These are phyloP conservation scores for Purpureocillium lavendulum DNA, from an alignment of 2,329 filamentous ascomycete species.

Conservation along the genomic window DNA sequence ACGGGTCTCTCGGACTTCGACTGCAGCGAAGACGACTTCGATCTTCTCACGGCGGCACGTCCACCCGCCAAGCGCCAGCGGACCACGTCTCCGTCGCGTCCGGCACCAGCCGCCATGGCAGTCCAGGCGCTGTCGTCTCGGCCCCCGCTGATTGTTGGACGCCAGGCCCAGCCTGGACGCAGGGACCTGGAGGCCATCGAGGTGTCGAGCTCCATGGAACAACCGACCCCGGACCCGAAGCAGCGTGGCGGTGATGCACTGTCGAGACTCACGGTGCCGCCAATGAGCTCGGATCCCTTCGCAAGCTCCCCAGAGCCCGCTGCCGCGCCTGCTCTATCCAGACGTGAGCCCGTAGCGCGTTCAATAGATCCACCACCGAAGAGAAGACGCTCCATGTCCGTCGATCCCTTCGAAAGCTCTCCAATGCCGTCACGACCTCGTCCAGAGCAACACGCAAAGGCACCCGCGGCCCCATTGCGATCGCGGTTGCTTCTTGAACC, in stretches of 20 bases:
- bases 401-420: conserved; percentile 10
- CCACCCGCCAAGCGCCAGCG: conserved; percentile 1
- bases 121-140: background rate
- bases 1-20: background rate
- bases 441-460: too few relatives aligned
- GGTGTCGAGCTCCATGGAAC: conserved; percentile 25
- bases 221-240: background rate
- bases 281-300: conserved; percentile 22
- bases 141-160: background rate
- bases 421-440: background rate
- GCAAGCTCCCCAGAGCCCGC: conserved; percentile 20
- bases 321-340: background rate
- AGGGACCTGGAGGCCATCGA: conserved; percentile 21
- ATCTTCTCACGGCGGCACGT: conserved; percentile 1
- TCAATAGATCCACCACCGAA: background rate
- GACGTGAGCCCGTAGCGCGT: background rate
- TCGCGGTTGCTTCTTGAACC: background rate
- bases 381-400: conserved; percentile 6
- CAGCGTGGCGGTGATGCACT: too few relatives aligned
- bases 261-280: too few relatives aligned
- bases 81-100: conserved; percentile 1
- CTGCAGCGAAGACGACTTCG: background rate
- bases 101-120: background rate
- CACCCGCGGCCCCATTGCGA: too few relatives aligned
- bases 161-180: background rate